Evolutionary conservation across 2,329 filamentous ascomycete species (phyloP).

Genomic region (Dactylella cylindrospora): DNA sequence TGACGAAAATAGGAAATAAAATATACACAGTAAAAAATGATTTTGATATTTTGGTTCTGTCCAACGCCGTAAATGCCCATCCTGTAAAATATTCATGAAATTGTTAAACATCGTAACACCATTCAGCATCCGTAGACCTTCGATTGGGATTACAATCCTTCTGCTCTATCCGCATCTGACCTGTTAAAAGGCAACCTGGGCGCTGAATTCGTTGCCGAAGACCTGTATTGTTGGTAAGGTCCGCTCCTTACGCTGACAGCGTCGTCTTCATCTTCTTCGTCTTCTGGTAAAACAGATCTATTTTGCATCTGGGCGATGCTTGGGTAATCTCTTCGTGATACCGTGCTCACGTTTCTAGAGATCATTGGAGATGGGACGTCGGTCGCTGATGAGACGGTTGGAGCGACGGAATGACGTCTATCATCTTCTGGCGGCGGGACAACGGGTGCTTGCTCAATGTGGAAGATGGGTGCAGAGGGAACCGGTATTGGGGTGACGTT

Average conservation of each 20-base stretch:
- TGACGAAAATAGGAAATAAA: too few relatives aligned
- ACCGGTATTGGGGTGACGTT: conserved; percentile 23
- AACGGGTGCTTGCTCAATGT: conserved; percentile 7
- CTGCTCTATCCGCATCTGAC: conserved; percentile 1
- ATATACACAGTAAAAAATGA: too few relatives aligned
- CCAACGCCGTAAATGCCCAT: too few relatives aligned
- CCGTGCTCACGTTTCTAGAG: conserved; percentile 36
- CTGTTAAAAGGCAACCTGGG: conserved; percentile 33
- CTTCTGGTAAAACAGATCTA: conserved; percentile 23
- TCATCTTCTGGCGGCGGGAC: conserved; percentile 8
- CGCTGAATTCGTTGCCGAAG: conserved; percentile 24
- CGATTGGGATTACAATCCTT: conserved; percentile 28
- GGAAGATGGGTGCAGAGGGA: too few relatives aligned
- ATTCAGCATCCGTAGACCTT: too few relatives aligned
- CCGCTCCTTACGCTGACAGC: conserved; percentile 28
- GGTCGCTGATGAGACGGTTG: conserved; percentile 12
- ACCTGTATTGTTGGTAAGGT: conserved; percentile 14
- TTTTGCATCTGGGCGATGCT: conserved; percentile 24
- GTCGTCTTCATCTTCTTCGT: conserved; percentile 30
- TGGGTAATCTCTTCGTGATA: conserved; percentile 25
- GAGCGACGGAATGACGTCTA: conserved; percentile 15
- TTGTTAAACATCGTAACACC: too few relatives aligned
- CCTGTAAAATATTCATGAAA: too few relatives aligned
- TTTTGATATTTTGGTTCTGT: too few relatives aligned
- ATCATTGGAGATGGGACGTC: conserved; percentile 32